phyloP scores from a whole-genome alignment of 2,329 filamentous ascomycete species.

The Claviceps cyperi region DNA sequence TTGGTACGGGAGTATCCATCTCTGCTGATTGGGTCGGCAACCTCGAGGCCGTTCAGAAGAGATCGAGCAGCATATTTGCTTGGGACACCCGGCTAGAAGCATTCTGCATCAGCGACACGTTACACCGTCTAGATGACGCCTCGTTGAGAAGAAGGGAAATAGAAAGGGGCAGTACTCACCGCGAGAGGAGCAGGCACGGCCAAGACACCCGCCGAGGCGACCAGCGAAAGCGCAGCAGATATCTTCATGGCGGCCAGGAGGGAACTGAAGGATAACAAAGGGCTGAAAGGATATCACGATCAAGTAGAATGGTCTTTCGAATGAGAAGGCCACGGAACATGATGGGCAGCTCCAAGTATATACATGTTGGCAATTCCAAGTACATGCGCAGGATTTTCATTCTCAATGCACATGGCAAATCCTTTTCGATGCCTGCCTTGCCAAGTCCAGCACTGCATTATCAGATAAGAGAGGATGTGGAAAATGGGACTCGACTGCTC shows the following conservation, averaged over 20 bases:
- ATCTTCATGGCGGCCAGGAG: slow-evolving; percentile 15
- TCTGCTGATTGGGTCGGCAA: slow-evolving; percentile 38
- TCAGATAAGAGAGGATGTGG: no score
- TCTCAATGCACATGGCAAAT: neutral
- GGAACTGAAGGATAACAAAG: no score
- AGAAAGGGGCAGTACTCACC: slow-evolving; percentile 7
- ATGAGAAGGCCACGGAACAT: no score
- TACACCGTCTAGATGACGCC: neutral
- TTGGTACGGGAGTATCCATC: slow-evolving; percentile 48
- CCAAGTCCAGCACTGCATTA: no score
- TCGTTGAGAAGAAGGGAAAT: neutral
- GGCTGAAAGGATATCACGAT: no score
- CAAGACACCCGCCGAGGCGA: slow-evolving; percentile 13
- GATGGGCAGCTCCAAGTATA: no score
- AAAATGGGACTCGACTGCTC: no score
- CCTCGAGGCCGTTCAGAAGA: slow-evolving; percentile 43
- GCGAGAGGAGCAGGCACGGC: slow-evolving; percentile 15
- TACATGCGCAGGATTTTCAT: neutral
- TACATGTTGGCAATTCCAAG: no score
- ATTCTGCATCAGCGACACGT: neutral
- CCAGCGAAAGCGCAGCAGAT: slow-evolving; percentile 14
- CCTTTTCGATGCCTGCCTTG: no score
- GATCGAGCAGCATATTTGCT: slow-evolving; percentile 38
- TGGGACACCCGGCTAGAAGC: slow-evolving; percentile 44
- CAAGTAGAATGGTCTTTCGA: no score